Percentiles rank a stretch among this genome's conserved stretches.
Conservation (phyloP, 169 alveolate species). For the Plasmodium gallinaceum region DNA sequence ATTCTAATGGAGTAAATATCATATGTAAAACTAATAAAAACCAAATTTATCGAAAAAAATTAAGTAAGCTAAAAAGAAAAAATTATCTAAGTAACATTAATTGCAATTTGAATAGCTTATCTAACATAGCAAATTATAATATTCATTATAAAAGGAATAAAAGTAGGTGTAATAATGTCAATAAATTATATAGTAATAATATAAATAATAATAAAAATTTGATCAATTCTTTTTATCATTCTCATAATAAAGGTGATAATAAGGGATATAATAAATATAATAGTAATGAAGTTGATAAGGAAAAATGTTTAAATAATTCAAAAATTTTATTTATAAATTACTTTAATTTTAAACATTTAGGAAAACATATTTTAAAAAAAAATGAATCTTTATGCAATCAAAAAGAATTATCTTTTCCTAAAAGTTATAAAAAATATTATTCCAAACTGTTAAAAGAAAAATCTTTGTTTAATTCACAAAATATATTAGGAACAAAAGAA, state of each 20-base stretch:
- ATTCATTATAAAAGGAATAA: background rate
- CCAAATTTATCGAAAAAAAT: slow-evolving; percentile 1
- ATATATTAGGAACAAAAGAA: too few relatives aligned
- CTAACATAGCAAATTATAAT: slow-evolving; percentile 11
- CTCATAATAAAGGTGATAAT: too few relatives aligned
- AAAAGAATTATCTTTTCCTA: background rate
- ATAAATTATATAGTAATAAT: background rate
- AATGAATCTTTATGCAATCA: background rate
- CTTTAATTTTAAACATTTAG: background rate
- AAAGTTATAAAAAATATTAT: background rate
- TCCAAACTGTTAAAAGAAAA: background rate
- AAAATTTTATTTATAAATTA: slow-evolving; percentile 36
- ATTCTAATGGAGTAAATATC: background rate
- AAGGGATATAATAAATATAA: background rate
- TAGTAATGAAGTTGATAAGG: background rate
- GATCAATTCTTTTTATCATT: background rate
- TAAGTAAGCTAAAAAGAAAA: slow-evolving; percentile 5
- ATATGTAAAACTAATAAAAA: slow-evolving; percentile 19
- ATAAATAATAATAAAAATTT: background rate
- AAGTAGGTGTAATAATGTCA: too few relatives aligned
- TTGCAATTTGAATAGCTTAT: slow-evolving; percentile 15
- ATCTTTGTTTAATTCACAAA: background rate
- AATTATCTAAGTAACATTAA: slow-evolving; percentile 6
- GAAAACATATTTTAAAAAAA: slow-evolving; percentile 7
- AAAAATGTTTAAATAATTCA: background rate